Evolutionary conservation across 1,139 yeast genomes (phyloP), one percentile per base, ranked within the genome.

Genomic region (Hyphopichia pseudoburtonii): DNA sequence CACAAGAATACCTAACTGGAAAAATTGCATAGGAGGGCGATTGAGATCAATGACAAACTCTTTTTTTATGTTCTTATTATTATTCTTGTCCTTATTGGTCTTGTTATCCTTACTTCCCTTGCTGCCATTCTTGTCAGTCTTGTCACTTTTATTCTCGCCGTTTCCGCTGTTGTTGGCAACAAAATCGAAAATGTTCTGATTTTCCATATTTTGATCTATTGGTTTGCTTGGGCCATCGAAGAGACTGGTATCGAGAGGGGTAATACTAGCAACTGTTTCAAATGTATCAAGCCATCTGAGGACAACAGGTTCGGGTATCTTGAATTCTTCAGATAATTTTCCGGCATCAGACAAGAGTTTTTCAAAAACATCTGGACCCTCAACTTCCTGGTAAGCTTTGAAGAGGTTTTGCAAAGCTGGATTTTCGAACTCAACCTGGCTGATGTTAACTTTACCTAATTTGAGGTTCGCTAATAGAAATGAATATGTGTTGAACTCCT

Each of bases 221-320:
- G n/a, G n/a, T n/a, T n/a, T n/a, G n/a, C 36, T 34, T n/a, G 33
- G 7, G 26, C 6, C 11, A n/a, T n/a, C 12, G 15, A 7, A n/a
- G 7, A 4, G 5, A 12, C 28, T 4, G 14, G 16, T 3, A 12
- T 55, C 9, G 52, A 48, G 22, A 25, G 28, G 6, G 14, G n/a
- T n/a, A n/a, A n/a, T n/a, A n/a, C n/a, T n/a, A n/a, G n/a, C n/a
- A n/a, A n/a, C n/a, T n/a, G n/a, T n/a, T n/a, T 55, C 53, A 43
- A 66, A 67, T 3, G 62, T 50, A 6, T 56, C 51, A 38, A 62
- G 60, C 73, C 73, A 68, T 5, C 46, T 54, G 16, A 40, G 36
- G 5, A 56, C 62, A n/a, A 52, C 48, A 8, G 46, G 50, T n/a
- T 41, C 37, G 8, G 50, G 38, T 15, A 57, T 30, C 16, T 46